phyloP scores from a whole-genome alignment of 495 filamentous ascomycete species.

The Penicillium macrosclerotiorum region DNA sequence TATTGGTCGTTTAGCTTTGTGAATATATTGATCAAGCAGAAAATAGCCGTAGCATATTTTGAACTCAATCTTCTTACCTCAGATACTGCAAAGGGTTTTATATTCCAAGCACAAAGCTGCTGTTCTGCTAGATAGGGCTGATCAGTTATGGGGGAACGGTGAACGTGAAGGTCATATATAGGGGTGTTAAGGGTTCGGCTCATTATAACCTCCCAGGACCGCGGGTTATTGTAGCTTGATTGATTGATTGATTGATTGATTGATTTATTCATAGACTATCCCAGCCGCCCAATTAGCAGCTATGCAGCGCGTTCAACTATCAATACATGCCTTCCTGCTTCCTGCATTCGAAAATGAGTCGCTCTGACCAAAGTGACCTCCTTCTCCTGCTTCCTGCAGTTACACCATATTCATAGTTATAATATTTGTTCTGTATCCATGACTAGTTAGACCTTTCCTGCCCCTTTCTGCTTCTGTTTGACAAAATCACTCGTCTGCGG shows the following conservation, averaged over 20 bases:
- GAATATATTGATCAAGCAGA: background rate
- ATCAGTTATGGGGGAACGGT: background rate
- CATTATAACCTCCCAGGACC: background rate
- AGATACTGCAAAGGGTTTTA: background rate
- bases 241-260: background rate
- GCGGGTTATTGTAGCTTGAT: background rate
- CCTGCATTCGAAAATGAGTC: background rate
- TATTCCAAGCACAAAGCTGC: background rate
- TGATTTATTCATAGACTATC: too few relatives aligned
- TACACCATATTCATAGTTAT: slow-evolving; percentile 3
- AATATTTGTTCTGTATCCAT: slow-evolving; percentile 3
- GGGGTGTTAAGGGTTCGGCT: background rate
- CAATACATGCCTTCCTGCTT: background rate
- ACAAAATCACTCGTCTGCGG: slow-evolving; percentile 4
- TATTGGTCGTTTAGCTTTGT: slow-evolving; percentile 1
- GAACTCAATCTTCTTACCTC: background rate
- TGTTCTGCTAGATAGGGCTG: background rate
- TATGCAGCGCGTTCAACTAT: background rate
- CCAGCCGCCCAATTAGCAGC: too few relatives aligned
- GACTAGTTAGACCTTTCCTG: slow-evolving; percentile 2
- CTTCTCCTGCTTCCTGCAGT: background rate
- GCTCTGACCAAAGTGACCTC: background rate
- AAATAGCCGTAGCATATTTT: background rate
- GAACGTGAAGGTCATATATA: background rate
- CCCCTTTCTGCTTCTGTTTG: slow-evolving; percentile 2